Conservation (phyloP, 495 filamentous ascomycete species). For the Hyaloscypha finlandica region DNA sequence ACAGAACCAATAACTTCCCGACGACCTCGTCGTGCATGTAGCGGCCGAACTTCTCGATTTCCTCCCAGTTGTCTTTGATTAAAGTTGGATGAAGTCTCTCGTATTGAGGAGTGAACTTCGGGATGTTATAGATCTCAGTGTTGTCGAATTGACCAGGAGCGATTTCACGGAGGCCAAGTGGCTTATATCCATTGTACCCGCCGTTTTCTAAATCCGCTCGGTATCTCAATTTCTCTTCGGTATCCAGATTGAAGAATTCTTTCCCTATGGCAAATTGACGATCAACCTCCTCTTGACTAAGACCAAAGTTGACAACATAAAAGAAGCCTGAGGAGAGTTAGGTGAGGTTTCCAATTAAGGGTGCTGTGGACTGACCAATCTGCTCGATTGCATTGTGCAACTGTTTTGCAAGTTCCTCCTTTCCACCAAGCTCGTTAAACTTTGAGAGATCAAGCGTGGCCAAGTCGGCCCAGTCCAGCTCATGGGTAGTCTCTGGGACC, state of each 20-base stretch:
- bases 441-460: constrained; percentile 54
- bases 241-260: constrained; percentile 53
- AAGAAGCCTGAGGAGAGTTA: constrained; percentile 45
- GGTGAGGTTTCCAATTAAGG: background rate
- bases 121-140: constrained; percentile 57
- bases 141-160: constrained; percentile 47
- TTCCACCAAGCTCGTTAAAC: constrained; percentile 51
- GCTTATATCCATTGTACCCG: constrained; percentile 48
- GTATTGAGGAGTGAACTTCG: constrained; percentile 50
- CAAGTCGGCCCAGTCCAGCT: constrained; percentile 52
- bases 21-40: constrained; percentile 50
- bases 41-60: constrained; percentile 47
- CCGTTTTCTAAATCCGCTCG: constrained; percentile 47
- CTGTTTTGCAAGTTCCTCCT: constrained; percentile 52
- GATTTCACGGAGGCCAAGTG: constrained; percentile 31
- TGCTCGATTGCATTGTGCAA: constrained; percentile 41
- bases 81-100: constrained; percentile 46
- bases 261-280: constrained; percentile 58
- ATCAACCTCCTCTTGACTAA: constrained; percentile 56
- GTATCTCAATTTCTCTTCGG: constrained; percentile 58
- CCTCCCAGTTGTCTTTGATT: constrained; percentile 38
- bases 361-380: constrained; percentile 28
- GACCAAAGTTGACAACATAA: constrained; percentile 57
- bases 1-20: constrained; percentile 46
- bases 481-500: background rate